These are phyloP conservation scores for Abortiporus biennis DNA, from an alignment of 1,284 basidiomycete species.

Conservation along the genomic window DNA sequence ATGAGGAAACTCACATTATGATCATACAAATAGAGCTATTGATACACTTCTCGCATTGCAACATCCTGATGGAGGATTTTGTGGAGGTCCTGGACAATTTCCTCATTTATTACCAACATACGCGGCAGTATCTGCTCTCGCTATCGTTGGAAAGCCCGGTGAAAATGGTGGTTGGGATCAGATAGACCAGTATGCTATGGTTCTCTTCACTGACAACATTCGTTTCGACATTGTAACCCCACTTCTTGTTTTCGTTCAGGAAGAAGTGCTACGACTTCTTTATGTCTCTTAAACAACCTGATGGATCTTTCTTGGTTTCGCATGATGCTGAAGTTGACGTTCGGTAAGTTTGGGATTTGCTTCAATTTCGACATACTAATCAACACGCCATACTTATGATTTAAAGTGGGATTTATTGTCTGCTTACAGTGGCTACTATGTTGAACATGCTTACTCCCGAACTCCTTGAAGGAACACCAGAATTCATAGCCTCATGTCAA, in stretches of 20 bases:
- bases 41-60: constrained; percentile 76
- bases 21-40: constrained; percentile 48
- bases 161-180: constrained; percentile 79
- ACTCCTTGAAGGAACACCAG: constrained; percentile 62
- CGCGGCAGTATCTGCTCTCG: constrained; percentile 80
- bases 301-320: constrained; percentile 92
- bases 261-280: constrained; percentile 84
- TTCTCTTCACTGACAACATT: neutral
- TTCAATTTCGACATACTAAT: neutral
- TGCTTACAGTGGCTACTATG: constrained; percentile 64
- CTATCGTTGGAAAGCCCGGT: constrained; percentile 74
- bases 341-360: constrained; percentile 44
- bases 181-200: constrained; percentile 59
- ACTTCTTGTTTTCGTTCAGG: constrained; percentile 26
- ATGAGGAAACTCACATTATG: neutral
- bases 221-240: neutral
- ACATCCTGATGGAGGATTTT: constrained; percentile 83
- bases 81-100: constrained; percentile 85
- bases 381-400: neutral
- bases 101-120: constrained; percentile 91
- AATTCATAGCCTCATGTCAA: constrained; percentile 79
- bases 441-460: constrained; percentile 86
- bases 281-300: constrained; percentile 87
- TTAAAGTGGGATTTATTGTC: constrained; percentile 69
- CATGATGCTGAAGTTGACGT: constrained; percentile 91